Evolutionary conservation across 2,329 filamentous ascomycete species (phyloP).

Genomic region (Neofusicoccum cordaticola): DNA sequence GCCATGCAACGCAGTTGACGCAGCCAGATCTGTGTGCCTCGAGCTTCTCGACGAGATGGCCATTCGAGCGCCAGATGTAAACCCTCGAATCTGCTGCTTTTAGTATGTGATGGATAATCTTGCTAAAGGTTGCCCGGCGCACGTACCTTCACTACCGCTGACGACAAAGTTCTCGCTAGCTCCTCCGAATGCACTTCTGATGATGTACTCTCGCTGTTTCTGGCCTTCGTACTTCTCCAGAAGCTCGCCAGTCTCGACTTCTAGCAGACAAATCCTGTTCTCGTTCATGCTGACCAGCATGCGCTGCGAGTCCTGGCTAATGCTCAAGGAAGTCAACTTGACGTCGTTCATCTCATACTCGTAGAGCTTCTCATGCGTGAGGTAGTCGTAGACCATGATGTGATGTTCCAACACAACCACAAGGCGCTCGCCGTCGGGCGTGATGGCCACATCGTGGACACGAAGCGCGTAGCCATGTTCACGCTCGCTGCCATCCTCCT

Average conservation of each 20-base stretch:
- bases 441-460: constrained; percentile 82
- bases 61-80: constrained; percentile 88
- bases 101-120: neutral
- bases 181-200: constrained; percentile 81
- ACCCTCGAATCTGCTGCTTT: constrained; percentile 60
- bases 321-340: constrained; percentile 73
- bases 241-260: constrained; percentile 69
- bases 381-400: constrained; percentile 79
- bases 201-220: constrained; percentile 71
- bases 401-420: constrained; percentile 71
- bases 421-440: constrained; percentile 73
- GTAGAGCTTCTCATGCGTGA: constrained; percentile 71
- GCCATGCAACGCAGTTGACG: constrained; percentile 89
- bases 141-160: constrained; percentile 82
- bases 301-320: constrained; percentile 76
- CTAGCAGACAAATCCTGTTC: constrained; percentile 73
- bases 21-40: constrained; percentile 70
- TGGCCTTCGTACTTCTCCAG: constrained; percentile 75
- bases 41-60: constrained; percentile 70
- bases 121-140: neutral
- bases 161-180: constrained; percentile 89
- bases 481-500: constrained; percentile 46
- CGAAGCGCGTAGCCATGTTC: constrained; percentile 50
- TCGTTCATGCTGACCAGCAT: constrained; percentile 80
- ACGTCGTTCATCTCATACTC: constrained; percentile 67